phyloP scores from a whole-genome alignment of 164 flowering plant species.

The Macadamia integrifolia region DNA sequence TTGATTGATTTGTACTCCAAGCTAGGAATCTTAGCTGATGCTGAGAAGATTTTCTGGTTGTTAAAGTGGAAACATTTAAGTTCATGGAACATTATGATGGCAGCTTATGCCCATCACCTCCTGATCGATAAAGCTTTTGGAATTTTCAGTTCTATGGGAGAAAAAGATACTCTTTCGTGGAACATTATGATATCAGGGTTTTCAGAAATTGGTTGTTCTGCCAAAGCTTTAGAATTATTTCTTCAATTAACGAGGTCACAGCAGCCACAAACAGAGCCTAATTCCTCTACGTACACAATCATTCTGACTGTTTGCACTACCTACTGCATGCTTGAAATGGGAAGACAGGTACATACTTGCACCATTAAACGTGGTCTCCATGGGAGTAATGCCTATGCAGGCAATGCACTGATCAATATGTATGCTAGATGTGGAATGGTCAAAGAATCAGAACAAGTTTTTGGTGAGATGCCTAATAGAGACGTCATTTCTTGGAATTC shows the following conservation, averaged over 20 bases:
- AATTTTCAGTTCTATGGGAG: slow-evolving; percentile 16
- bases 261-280: slow-evolving; percentile 12
- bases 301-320: slow-evolving; percentile 18
- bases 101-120: slow-evolving; percentile 13
- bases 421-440: slow-evolving; percentile 17
- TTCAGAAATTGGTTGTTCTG: slow-evolving; percentile 20
- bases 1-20: slow-evolving; percentile 26
- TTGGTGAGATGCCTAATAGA: slow-evolving; percentile 18
- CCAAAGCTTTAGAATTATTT: slow-evolving; percentile 21
- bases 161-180: slow-evolving; percentile 27
- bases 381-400: slow-evolving; percentile 9
- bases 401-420: slow-evolving; percentile 22
- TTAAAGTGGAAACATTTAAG: slow-evolving; percentile 24
- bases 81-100: slow-evolving; percentile 25
- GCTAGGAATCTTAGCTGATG: slow-evolving; percentile 17
- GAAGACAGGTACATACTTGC: slow-evolving; percentile 14
- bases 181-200: slow-evolving; percentile 24
- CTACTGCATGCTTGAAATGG: slow-evolving; percentile 13
- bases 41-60: slow-evolving; percentile 25
- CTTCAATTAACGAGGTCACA: slow-evolving; percentile 5
- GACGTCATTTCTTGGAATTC: slow-evolving; percentile 29
- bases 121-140: slow-evolving; percentile 21
- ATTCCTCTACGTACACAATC: slow-evolving; percentile 17
- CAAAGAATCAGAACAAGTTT: slow-evolving; percentile 16
- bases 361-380: slow-evolving; percentile 13